phyloP scores from a whole-genome alignment of 2,329 filamentous ascomycete species.

The Ophiosphaerella herpotricha region DNA sequence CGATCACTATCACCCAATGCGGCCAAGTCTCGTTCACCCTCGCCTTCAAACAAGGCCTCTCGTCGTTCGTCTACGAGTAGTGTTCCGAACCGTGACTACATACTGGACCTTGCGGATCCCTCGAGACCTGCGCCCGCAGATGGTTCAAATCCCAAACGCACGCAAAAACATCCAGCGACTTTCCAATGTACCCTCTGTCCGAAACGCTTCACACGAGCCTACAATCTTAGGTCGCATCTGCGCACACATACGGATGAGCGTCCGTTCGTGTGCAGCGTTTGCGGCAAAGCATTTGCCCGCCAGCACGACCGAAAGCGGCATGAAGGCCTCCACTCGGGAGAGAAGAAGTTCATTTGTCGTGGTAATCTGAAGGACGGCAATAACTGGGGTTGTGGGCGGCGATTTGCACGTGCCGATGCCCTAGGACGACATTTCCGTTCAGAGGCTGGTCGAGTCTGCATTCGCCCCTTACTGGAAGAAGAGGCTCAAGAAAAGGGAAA shows the following conservation, averaged over 20 bases:
- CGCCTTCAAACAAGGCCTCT: constrained; percentile 53
- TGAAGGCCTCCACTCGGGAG: constrained; percentile 92
- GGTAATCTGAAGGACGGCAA: constrained; percentile 82
- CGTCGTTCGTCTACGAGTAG: constrained; percentile 58
- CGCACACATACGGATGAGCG: constrained; percentile 97
- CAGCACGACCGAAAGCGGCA: constrained; percentile 98
- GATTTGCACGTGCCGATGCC: constrained; percentile 94
- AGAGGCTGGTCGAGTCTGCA: constrained; percentile 93
- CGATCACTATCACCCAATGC: constrained; percentile 51
- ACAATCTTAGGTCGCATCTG: constrained; percentile 93
- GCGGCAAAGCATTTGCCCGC: constrained; percentile 93
- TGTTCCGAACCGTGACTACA: constrained; percentile 69
- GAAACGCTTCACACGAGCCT: constrained; percentile 94
- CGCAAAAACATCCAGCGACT: constrained; percentile 95
- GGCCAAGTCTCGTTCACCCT: constrained; percentile 53
- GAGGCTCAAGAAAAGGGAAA: constrained; percentile 80
- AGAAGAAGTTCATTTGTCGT: constrained; percentile 98
- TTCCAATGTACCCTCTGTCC: constrained; percentile 94
- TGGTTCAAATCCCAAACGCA: constrained; percentile 67
- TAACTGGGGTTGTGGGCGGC: constrained; percentile 89
- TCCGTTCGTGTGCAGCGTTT: constrained; percentile 95
- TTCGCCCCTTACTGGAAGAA: constrained; percentile 95
- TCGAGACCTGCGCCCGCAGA: constrained; percentile 67
- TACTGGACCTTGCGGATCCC: constrained; percentile 88
- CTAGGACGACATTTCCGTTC: constrained; percentile 93